Conservation (phyloP, 805 yeast species). For the Wickerhamiella shivajii region DNA sequence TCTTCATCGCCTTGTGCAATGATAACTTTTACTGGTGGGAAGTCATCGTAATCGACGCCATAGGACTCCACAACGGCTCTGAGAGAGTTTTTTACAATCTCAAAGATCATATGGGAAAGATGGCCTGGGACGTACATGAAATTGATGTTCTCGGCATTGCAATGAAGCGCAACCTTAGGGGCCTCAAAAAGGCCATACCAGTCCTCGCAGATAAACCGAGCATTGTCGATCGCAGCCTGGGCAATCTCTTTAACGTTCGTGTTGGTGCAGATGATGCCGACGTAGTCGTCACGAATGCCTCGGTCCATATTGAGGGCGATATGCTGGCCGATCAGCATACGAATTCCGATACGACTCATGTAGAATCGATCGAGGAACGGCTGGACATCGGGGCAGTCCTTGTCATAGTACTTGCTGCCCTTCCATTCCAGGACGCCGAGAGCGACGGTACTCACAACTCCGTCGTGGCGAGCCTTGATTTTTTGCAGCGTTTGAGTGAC, state of each 20-base stretch:
- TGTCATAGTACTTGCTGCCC: constrained; percentile 30
- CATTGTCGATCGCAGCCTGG: constrained; percentile 78
- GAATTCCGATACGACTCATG: constrained; percentile 80
- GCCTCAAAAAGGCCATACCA: constrained; percentile 79
- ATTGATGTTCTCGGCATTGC: constrained; percentile 50
- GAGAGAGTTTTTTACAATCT: constrained; percentile 70
- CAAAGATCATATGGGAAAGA: constrained; percentile 79
- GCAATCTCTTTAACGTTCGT: constrained; percentile 76
- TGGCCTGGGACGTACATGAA: constrained; percentile 93
- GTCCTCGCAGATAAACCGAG: constrained; percentile 80
- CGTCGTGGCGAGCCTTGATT: constrained; percentile 77
- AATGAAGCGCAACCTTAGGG: constrained; percentile 66
- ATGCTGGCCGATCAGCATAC: constrained; percentile 92
- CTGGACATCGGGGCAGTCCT: constrained; percentile 61
- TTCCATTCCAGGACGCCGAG: constrained; percentile 91
- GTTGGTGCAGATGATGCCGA: constrained; percentile 76
- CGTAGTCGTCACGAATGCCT: constrained; percentile 46
- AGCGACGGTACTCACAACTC: constrained; percentile 83
- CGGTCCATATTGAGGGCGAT: constrained; percentile 66
- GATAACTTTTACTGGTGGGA: constrained; percentile 74
- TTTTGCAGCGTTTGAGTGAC: constrained; percentile 53
- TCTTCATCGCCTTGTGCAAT: constrained; percentile 84
- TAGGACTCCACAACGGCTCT: constrained; percentile 82
- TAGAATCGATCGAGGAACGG: constrained; percentile 73
- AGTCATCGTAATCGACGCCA: constrained; percentile 45